These are phyloP conservation scores for Acanthamoeba lenticulata DNA, from an alignment of 208 protist genomes.

Conservation along the genomic window DNA sequence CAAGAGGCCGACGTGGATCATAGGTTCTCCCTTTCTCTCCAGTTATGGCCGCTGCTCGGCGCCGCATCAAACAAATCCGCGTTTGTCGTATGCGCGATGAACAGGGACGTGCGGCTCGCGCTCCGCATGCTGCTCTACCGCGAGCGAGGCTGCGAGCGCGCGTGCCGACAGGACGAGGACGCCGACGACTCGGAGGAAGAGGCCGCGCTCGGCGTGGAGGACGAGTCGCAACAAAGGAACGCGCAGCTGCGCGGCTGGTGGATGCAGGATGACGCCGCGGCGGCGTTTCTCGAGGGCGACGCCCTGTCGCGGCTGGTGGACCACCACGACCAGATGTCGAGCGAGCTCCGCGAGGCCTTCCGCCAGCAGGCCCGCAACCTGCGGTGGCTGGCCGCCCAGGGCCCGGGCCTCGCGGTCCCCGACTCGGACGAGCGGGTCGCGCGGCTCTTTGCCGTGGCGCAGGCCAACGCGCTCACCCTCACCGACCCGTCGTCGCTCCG, in stretches of 20 bases:
- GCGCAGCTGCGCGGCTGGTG: not conserved
- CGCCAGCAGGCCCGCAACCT: conserved; percentile 20
- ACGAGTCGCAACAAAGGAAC: not conserved
- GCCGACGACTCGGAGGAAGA: not conserved
- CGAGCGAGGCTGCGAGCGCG: not conserved
- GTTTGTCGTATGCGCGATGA: not conserved
- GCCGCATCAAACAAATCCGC: not conserved
- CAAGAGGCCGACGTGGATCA: too few relatives aligned
- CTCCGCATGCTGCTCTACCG: not conserved
- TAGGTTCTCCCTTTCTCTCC: not conserved
- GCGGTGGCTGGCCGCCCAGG: not conserved
- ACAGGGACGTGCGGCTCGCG: not conserved
- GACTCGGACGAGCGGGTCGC: not conserved
- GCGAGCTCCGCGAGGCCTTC: not conserved
- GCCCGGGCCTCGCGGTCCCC: not conserved
- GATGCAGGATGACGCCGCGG: not conserved
- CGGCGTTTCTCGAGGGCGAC: not conserved
- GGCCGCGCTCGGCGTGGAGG: not conserved
- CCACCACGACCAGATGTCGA: not conserved
- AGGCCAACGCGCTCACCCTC: conserved; percentile 7
- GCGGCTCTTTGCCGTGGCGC: not conserved
- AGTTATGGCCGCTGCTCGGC: not conserved
- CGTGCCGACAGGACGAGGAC: not conserved
- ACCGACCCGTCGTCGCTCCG: not conserved
- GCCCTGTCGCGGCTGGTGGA: not conserved